Conservation (phyloP, 2,329 filamentous ascomycete species). For the Calonectria hongkongensis region DNA sequence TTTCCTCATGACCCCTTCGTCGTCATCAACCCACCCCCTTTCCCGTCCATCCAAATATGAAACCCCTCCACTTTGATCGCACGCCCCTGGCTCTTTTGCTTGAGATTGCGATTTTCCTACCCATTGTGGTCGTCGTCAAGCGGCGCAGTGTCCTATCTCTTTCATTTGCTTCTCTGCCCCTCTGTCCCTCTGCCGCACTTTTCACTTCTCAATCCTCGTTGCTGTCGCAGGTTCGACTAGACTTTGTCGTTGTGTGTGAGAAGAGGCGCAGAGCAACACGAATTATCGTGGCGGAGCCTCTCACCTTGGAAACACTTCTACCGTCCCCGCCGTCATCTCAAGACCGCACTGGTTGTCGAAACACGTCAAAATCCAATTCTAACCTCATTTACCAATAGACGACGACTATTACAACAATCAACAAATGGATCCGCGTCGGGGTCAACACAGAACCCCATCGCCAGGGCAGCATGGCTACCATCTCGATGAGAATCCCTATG, state of each 20-base stretch:
- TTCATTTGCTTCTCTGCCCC: constrained; percentile 6
- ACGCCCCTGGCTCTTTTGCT: constrained; percentile 44
- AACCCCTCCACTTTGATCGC: constrained; percentile 49
- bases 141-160: constrained; percentile 26
- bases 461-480: constrained; percentile 82
- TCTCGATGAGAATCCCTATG: constrained; percentile 85
- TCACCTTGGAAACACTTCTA: constrained; percentile 31
- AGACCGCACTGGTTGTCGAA: not conserved
- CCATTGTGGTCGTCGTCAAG: constrained; percentile 21
- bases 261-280: constrained; percentile 34
- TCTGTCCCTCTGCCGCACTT: constrained; percentile 8
- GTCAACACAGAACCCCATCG: constrained; percentile 53
- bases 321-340: constrained; percentile 28
- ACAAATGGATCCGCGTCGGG: constrained; percentile 69
- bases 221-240: constrained; percentile 38
- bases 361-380: constrained; percentile 43
- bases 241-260: constrained; percentile 38
- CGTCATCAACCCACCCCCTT: constrained; percentile 46
- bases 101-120: constrained; percentile 34
- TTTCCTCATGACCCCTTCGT: constrained; percentile 45
- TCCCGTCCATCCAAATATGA: constrained; percentile 47
- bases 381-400: constrained; percentile 62
- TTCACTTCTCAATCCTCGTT: constrained; percentile 26
- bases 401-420: constrained; percentile 76
- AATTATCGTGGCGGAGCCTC: constrained; percentile 45